phyloP scores from a whole-genome alignment of 1,284 basidiomycete genomes.

The Moesziomyces globuligerus region DNA sequence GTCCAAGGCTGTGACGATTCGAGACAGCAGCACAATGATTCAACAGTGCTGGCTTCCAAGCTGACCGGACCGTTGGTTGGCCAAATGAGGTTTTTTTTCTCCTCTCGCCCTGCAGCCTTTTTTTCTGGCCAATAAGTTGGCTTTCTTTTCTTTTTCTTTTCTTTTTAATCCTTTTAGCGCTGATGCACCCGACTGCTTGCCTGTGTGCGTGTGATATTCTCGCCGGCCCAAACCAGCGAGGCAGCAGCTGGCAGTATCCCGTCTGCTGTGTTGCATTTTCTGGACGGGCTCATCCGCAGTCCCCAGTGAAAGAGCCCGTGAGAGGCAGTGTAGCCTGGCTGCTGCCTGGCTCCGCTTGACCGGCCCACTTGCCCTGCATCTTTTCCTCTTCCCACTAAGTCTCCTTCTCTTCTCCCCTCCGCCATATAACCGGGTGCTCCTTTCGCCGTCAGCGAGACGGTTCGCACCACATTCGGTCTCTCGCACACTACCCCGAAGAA shows the following conservation, averaged over 20 bases:
- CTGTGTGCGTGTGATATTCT: not conserved
- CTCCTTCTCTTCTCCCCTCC: not conserved
- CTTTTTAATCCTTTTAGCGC: not conserved
- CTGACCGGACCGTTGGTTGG: slow-evolving; percentile 3
- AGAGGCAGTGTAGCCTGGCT: slow-evolving; percentile 1
- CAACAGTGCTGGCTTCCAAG: not conserved
- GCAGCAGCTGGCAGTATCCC: not conserved
- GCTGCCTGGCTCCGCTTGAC: slow-evolving; percentile 4
- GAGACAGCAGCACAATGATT: slow-evolving; percentile 6
- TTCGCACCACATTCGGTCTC: too few relatives aligned
- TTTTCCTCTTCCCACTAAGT: not conserved
- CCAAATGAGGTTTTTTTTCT: slow-evolving; percentile 6
- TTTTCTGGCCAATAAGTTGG: slow-evolving; percentile 3
- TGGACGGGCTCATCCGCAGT: too few relatives aligned
- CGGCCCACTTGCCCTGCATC: slow-evolving; percentile 1
- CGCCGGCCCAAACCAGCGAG: slow-evolving; percentile 3
- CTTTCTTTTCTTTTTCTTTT: not conserved
- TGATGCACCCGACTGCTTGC: too few relatives aligned
- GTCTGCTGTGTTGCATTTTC: too few relatives aligned
- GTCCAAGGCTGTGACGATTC: too few relatives aligned
- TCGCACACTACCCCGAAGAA: too few relatives aligned
- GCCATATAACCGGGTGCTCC: slow-evolving; percentile 2
- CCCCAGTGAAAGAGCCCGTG: too few relatives aligned
- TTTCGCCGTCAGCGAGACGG: too few relatives aligned
- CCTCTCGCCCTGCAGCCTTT: slow-evolving; percentile 9